Base-by-base conservation (phyloP, 371 early-diverging fungal species). In the Chytridiales sp. region DNA sequence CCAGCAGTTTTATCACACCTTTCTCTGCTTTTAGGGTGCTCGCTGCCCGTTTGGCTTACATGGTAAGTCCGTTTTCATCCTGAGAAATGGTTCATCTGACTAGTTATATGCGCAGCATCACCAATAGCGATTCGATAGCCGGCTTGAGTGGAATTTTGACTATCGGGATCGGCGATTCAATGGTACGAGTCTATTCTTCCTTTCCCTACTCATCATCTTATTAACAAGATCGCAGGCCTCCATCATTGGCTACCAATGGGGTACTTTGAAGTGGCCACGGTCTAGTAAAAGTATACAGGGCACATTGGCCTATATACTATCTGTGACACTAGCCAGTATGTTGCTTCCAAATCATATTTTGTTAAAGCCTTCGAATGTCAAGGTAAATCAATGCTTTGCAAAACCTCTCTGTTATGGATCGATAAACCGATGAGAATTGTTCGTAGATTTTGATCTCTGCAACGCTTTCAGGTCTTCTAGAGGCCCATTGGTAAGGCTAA, bases 261-360 rank as follows among this genome's bases (percentile, higher is more conserved):
- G 97, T 26, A 68, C 81, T 9, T 67, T 57, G 19, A 75, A 76
- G 11, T 95, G 94, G 95, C 84, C 83, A 1, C 81, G 80, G 1
- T 81, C 89, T 0, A 67, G 77, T 40, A 96, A 96, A 67, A 89
- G 94, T 0, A 66, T 95, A 4, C 92, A 95, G 75, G 97, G 97
- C 26, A 89, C 97, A 0, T 32, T 81, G 1, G 94, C 87, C 0
- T 96, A 92, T 80, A 70, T 88, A 3, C 52, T 74, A 0, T 76
- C 84, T 43, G 82, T 75, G 47, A 47, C 48, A 15, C 22, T 42
- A 4, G n/a, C 43, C n/a, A 24, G 30, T 47, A 1, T 59, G 15
- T 8, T 47, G n/a, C 17, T 42, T 3, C 5, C 30, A 8, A 44
- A 15, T 43, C 19, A 13, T 49, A 13, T 26, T 40, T 48, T 47